Percentiles rank a stretch among this genome's conserved stretches.
These are phyloP conservation scores for Neostapfia colusana DNA, from an alignment of 176 grass and related monocot genomes.

Conservation along the genomic window DNA sequence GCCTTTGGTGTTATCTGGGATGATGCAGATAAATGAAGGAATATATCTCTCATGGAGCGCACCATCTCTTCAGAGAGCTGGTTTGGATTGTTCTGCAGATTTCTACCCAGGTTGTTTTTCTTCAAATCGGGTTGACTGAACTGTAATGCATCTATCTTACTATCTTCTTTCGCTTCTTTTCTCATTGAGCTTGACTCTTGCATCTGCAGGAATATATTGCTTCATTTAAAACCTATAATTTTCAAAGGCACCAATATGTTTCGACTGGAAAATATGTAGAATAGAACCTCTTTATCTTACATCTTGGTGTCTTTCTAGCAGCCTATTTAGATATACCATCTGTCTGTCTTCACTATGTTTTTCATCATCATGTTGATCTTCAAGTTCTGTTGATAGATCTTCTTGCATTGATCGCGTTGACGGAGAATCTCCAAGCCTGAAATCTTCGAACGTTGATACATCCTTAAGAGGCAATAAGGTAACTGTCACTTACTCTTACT, in stretches of 20 bases:
- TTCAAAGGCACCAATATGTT: not conserved
- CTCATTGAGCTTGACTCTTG: conserved; percentile 32
- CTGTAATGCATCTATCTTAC: conserved; percentile 38
- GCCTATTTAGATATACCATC: conserved; percentile 19
- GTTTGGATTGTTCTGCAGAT: conserved; percentile 63
- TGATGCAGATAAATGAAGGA: conserved; percentile 77
- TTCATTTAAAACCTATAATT: conserved; percentile 14
- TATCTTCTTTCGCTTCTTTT: conserved; percentile 37
- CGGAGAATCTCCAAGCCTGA: conserved; percentile 44
- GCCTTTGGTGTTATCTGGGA: conserved; percentile 52
- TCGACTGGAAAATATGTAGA: conserved; percentile 28
- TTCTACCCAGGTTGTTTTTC: conserved; percentile 32
- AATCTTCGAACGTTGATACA: conserved; percentile 48
- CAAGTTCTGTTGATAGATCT: conserved; percentile 39
- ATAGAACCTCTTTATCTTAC: conserved; percentile 47
- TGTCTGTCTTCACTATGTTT: conserved; percentile 13
- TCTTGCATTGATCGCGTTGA: conserved; percentile 46
- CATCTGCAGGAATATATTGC: conserved; percentile 39
- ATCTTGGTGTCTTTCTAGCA: conserved; percentile 41
- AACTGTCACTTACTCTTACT: conserved; percentile 22
- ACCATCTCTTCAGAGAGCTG: conserved; percentile 95
- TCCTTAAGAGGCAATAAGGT: conserved; percentile 44
- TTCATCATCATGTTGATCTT: conserved; percentile 33
- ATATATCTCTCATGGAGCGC: conserved; percentile 90
- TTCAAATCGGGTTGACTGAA: conserved; percentile 41